Evolutionary conservation across 2,329 filamentous ascomycete species (phyloP), one percentile per base, ranked within the genome.

Genomic region (Cytospora piceae): DNA sequence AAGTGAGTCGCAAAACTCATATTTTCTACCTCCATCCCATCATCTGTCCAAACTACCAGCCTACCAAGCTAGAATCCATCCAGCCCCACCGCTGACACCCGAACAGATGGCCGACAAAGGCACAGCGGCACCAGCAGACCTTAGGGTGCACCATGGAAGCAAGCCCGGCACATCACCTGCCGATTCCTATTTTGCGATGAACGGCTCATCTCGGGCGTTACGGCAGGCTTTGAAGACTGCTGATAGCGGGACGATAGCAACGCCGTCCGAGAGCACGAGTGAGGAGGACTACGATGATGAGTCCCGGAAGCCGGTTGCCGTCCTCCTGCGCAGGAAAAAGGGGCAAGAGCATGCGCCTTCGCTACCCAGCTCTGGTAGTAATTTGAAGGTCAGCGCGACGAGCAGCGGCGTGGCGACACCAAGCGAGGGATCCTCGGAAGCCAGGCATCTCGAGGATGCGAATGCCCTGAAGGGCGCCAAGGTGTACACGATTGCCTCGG

Each of bases 281-380:
- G 80, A 81, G 62, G 80, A 82, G 68, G 80, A 82, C 63, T 81
- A 81, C 56, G 79, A 82, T 37, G 76, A 79, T 20, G 72, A 75
- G 22, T 69, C 70, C 1, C 70, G 42, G 14, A 65, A 59, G 58
- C 69, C 64, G n/a, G 70, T 64, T 22, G 65, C 66, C 22, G 70
- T 74, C 54, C 68, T 72, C 12, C 70, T 70, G 31, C 65, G 70
- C 54, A 61, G 61, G 53, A 49, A 17, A 70, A 20, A 70, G 70
- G 53, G 56, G n/a, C 57, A 57, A 29, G 32, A 71, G 68, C 31
- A 71, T 70, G 14, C 72, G 68, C 49, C 42, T 24, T 22, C 24
- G 14, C 7, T 34, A 64, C 68, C 29, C 64, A 59, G 22, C 66
- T 67, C 39, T 67, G 72, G 49, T 73, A 75, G 61, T 24, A 52